Conservation (phyloP, 169 alveolate species). For the Plasmodium falciparum region DNA sequence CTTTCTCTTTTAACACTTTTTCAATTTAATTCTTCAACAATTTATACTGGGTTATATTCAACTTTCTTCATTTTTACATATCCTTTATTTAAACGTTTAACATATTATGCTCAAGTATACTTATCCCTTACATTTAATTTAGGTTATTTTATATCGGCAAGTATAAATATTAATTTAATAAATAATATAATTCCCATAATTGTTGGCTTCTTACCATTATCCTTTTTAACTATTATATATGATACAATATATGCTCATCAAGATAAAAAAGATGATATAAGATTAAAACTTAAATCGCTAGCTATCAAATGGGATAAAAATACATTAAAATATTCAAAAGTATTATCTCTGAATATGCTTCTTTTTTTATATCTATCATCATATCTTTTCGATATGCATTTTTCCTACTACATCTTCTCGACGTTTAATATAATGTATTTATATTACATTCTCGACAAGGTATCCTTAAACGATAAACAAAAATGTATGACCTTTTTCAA, state of each 20-base stretch:
- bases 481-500: slow-evolving; percentile 56
- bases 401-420: slow-evolving; percentile 22
- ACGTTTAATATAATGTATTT: slow-evolving; percentile 44
- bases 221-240: slow-evolving; percentile 93
- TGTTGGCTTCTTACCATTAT: slow-evolving; percentile 81
- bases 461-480: slow-evolving; percentile 20
- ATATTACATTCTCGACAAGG: neutral
- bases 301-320: slow-evolving; percentile 92
- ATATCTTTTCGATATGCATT: slow-evolving; percentile 44
- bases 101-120: slow-evolving; percentile 92
- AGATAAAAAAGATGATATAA: slow-evolving; percentile 91
- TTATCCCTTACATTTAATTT: slow-evolving; percentile 93
- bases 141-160: slow-evolving; percentile 91
- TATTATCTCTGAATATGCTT: slow-evolving; percentile 17
- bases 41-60: slow-evolving; percentile 39
- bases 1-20: slow-evolving; percentile 15
- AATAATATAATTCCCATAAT: slow-evolving; percentile 82
- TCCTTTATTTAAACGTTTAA: slow-evolving; percentile 93
- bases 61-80: slow-evolving; percentile 87
- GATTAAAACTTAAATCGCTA: slow-evolving; percentile 90
- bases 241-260: slow-evolving; percentile 97
- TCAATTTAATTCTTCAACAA: slow-evolving; percentile 23
- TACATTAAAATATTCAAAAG: slow-evolving; percentile 77
- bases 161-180: slow-evolving; percentile 79
- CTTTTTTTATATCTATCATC: slow-evolving; percentile 33